Evolutionary conservation across 2,329 filamentous ascomycete species (phyloP), one percentile per base, ranked within the genome.

Genomic region (Teratosphaeria viscida): DNA sequence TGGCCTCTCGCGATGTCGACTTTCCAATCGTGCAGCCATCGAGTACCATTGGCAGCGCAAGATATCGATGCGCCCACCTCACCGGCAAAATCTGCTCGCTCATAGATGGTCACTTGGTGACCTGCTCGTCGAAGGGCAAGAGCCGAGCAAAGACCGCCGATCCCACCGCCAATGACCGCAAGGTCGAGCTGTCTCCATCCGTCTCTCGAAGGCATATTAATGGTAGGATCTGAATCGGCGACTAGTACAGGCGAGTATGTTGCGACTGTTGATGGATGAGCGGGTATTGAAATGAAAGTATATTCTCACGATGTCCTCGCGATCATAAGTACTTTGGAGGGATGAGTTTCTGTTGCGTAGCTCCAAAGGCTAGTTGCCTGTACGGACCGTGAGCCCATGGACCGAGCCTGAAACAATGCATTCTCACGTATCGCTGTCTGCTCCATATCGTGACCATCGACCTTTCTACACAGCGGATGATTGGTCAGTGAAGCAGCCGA

Each of bases 31-130:
- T 86, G 81, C 7, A 89, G 74, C 85, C 85, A 89, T 54, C 83
- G 78, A 1, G 85, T 86, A 7, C 85, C 86, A 65, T 89, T 89
- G 10, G 86, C 85, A 1, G 86, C 86, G 65, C 85, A 88, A 0
- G 82, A 85, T 0, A 87, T 79, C 0, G 85, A 86, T 0, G 84
- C 84, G 12, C 86, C 86, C 0, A 86, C 85, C 68, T 89, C 86
- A 14, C 85, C 84, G 0, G 80, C 84, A 64, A 83, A 88, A 69
- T 88, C 83, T 37, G 80, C 78, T 43, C 81, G 81, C 57, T 70
- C 86, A 67, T 88, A 88, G 62, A 89, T 80, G 23, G 82, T 86
- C 2, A 83, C 80, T 4, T 73, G 70, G 68, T 83, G 81, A 56
- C 82, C 82, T 16, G 77, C 76, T 26, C 79, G 77, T 26, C 81